A percentile compares a stretch with the other conserved stretches of the same genome.
Evolutionary conservation across 768 basidiomycete species (phyloP).

Genomic region (Mrakia hoshinonis): DNA sequence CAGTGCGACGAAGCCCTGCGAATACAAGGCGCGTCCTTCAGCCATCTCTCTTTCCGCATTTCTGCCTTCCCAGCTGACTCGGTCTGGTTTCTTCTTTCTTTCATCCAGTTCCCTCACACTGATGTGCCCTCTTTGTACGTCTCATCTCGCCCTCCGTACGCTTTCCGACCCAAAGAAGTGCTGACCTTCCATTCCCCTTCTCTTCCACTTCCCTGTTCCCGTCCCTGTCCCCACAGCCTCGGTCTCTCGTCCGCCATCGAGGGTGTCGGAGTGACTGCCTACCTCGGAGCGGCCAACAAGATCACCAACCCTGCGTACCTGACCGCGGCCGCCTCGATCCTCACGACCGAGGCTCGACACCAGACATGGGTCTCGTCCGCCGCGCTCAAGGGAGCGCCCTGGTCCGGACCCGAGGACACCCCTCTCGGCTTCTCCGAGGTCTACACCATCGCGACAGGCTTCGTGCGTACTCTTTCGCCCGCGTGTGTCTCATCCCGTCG

Average conservation of each 20-base stretch:
- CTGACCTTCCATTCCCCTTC: too few relatives aligned
- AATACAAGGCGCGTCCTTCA: conserved; percentile 47
- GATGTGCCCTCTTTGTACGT: too few relatives aligned
- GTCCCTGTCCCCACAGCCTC: too few relatives aligned
- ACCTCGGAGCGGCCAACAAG: conserved; percentile 47
- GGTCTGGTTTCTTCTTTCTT: too few relatives aligned
- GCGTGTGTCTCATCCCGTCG: neutral
- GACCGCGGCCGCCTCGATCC: conserved; percentile 53
- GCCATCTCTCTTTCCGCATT: too few relatives aligned
- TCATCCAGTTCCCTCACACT: too few relatives aligned
- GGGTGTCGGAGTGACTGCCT: conserved; percentile 51
- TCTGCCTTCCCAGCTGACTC: too few relatives aligned
- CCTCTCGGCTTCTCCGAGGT: conserved; percentile 45
- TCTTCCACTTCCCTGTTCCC: too few relatives aligned
- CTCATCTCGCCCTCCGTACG: too few relatives aligned
- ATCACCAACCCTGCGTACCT: conserved; percentile 24
- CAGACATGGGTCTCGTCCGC: conserved; percentile 55
- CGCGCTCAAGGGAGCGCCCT: conserved; percentile 48
- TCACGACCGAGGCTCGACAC: conserved; percentile 57
- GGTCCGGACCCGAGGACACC: conserved; percentile 56
- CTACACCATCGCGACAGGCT: conserved; percentile 44
- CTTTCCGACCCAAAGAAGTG: too few relatives aligned
- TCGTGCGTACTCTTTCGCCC: neutral
- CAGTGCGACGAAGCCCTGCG: conserved; percentile 49
- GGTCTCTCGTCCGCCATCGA: conserved; percentile 51